Conservation (phyloP, 2,329 filamentous ascomycete species). For the Bimuria novae-zelandiae region DNA sequence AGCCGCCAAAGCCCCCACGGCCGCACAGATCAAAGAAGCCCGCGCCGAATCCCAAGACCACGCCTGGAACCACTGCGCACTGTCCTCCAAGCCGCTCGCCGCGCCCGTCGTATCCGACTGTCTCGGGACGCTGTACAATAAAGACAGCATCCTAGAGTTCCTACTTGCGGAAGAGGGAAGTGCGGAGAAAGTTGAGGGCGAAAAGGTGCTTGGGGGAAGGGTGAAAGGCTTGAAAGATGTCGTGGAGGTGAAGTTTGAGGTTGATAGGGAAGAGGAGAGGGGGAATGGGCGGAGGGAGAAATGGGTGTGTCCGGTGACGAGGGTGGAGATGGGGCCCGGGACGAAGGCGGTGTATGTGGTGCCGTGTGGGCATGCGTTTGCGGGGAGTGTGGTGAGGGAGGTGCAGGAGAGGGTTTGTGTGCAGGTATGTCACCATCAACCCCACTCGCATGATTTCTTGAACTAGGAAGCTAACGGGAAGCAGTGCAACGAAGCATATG, state of each 20-base stretch:
- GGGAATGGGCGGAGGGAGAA: constrained; percentile 54
- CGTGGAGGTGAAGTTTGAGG: constrained; percentile 79
- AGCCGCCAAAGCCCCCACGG: constrained; percentile 79
- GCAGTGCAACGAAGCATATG: constrained; percentile 76
- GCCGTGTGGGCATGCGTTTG: constrained; percentile 94
- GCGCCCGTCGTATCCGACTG: constrained; percentile 82
- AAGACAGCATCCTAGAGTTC: constrained; percentile 80
- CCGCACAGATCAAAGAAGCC: constrained; percentile 86
- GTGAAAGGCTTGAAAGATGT: constrained; percentile 85
- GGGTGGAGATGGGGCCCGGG: constrained; percentile 79
- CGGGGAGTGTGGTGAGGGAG: constrained; percentile 82
- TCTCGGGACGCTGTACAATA: constrained; percentile 87
- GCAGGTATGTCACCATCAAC: constrained; percentile 47
- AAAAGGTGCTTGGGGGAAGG: constrained; percentile 62
- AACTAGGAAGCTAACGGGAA: constrained; percentile 13
- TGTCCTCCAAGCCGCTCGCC: constrained; percentile 78
- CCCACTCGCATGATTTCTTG: neutral
- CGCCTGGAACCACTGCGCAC: constrained; percentile 82
- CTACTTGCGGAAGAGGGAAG: constrained; percentile 62
- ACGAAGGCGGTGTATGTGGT: constrained; percentile 87
- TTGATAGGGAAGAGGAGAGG: constrained; percentile 49
- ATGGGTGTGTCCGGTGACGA: constrained; percentile 85
- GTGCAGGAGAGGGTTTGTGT: constrained; percentile 68
- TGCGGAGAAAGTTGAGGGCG: constrained; percentile 56
- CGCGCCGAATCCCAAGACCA: constrained; percentile 84